Evolutionary conservation across 208 protist genomes (phyloP).

Genomic region (Kentomonas sorsogonicus): DNA sequence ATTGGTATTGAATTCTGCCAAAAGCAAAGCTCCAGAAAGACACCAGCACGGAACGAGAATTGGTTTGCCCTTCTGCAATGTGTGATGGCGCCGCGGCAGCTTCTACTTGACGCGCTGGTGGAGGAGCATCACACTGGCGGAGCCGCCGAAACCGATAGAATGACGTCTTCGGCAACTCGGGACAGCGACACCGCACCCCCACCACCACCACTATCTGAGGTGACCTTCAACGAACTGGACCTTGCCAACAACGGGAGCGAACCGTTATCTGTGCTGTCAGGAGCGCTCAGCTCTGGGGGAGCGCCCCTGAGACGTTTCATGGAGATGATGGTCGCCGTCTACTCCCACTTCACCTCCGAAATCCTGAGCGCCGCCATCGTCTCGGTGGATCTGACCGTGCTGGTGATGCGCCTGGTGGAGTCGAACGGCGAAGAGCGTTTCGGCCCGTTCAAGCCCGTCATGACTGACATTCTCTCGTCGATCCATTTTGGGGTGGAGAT

Average conservation of each 20-base stretch:
- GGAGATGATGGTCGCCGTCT: constrained; percentile 39
- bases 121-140: constrained; percentile 13
- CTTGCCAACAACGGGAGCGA: too few relatives aligned
- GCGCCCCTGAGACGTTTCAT: too few relatives aligned
- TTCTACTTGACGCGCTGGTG: constrained; percentile 20
- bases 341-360: constrained; percentile 43
- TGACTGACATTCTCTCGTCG: constrained; percentile 49
- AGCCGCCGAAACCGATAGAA: not conserved
- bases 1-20: too few relatives aligned
- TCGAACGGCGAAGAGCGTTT: constrained; percentile 52
- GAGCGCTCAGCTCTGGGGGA: too few relatives aligned
- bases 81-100: constrained; percentile 45
- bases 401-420: constrained; percentile 43
- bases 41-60: constrained; percentile 15
- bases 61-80: constrained; percentile 65
- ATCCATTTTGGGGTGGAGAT: constrained; percentile 56
- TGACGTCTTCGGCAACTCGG: too few relatives aligned
- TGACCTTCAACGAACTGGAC: too few relatives aligned
- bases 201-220: too few relatives aligned
- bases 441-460: constrained; percentile 49
- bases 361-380: constrained; percentile 49
- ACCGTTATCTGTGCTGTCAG: too few relatives aligned
- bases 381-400: constrained; percentile 37
- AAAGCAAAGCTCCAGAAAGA: too few relatives aligned
- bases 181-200: too few relatives aligned